A percentile compares a stretch with the other conserved stretches of the same genome.
These are phyloP conservation scores for Clarireedia hainanense DNA, from an alignment of 2,329 filamentous ascomycete species.

Conservation along the genomic window DNA sequence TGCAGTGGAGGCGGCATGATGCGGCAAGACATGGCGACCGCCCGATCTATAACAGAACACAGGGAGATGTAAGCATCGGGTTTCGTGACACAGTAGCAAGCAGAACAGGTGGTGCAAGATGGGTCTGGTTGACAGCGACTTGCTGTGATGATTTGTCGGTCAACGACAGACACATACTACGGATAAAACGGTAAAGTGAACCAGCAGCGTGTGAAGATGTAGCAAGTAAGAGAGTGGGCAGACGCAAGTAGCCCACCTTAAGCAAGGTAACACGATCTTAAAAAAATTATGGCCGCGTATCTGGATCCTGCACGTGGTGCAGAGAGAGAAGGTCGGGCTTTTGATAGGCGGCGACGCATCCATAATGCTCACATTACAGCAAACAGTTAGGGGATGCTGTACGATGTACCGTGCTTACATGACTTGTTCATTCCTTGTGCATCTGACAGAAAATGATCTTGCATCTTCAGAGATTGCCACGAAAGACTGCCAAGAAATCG, in stretches of 20 bases:
- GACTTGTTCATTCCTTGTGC: background rate
- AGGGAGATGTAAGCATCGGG: background rate
- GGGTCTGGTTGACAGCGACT: background rate
- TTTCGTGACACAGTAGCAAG: background rate
- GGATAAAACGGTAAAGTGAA: background rate
- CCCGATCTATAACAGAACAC: slow-evolving; percentile 2
- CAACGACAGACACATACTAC: background rate
- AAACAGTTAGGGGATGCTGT: background rate
- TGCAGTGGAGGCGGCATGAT: slow-evolving; percentile 1
- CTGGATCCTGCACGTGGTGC: slow-evolving; percentile 10
- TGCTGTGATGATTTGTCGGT: background rate
- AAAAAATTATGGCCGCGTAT: slow-evolving; percentile 6
- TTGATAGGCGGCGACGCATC: background rate
- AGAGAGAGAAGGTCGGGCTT: background rate
- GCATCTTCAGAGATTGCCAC: slow-evolving; percentile 4
- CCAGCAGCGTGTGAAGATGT: background rate
- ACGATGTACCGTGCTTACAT: slow-evolving; percentile 8
- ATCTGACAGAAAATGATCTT: background rate
- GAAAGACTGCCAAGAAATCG: slow-evolving; percentile 6
- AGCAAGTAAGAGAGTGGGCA: background rate
- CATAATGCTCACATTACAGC: background rate
- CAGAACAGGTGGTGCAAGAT: slow-evolving; percentile 1
- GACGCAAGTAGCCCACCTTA: background rate
- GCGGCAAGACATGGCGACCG: slow-evolving; percentile 3
- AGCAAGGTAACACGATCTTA: slow-evolving; percentile 4